phyloP scores from a whole-genome alignment of 2,329 filamentous ascomycete species.

The Aspergillus felis region DNA sequence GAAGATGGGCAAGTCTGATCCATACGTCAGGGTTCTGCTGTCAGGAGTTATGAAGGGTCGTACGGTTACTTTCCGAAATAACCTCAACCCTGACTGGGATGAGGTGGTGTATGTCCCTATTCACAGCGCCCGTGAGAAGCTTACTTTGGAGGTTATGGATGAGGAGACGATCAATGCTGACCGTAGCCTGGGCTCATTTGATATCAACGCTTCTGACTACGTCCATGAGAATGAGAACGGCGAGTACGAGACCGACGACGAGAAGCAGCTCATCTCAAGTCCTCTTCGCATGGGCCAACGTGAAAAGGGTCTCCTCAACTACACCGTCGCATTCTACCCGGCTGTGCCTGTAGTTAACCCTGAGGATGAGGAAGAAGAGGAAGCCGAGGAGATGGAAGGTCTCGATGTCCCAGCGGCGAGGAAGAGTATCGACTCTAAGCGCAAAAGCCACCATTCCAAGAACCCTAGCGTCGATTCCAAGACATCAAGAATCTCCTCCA shows the following conservation, averaged over 20 bases:
- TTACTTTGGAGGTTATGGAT: slow-evolving; percentile 94
- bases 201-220: slow-evolving; percentile 74
- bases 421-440: slow-evolving; percentile 29
- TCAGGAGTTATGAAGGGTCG: slow-evolving; percentile 87
- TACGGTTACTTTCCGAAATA: slow-evolving; percentile 94
- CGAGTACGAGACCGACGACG: slow-evolving; percentile 74
- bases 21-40: slow-evolving; percentile 82
- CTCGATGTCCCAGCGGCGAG: slow-evolving; percentile 12
- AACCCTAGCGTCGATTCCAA: slow-evolving; percentile 28
- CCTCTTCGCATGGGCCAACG: slow-evolving; percentile 70
- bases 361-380: slow-evolving; percentile 59
- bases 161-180: slow-evolving; percentile 90
- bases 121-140: slow-evolving; percentile 75
- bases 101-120: slow-evolving; percentile 93
- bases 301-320: slow-evolving; percentile 75
- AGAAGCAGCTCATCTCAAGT: slow-evolving; percentile 64
- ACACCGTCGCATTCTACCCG: slow-evolving; percentile 85
- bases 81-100: slow-evolving; percentile 92
- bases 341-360: slow-evolving; percentile 83
- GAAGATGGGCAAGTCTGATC: slow-evolving; percentile 93
- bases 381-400: slow-evolving; percentile 36
- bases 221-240: slow-evolving; percentile 72
- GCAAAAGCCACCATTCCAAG: slow-evolving; percentile 25
- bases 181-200: slow-evolving; percentile 76
- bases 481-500: slow-evolving; percentile 13